Evolutionary conservation across 1,139 yeast genomes (phyloP), one percentile per base, ranked within the genome.

Genomic region (Hyphopichia burtonii): DNA sequence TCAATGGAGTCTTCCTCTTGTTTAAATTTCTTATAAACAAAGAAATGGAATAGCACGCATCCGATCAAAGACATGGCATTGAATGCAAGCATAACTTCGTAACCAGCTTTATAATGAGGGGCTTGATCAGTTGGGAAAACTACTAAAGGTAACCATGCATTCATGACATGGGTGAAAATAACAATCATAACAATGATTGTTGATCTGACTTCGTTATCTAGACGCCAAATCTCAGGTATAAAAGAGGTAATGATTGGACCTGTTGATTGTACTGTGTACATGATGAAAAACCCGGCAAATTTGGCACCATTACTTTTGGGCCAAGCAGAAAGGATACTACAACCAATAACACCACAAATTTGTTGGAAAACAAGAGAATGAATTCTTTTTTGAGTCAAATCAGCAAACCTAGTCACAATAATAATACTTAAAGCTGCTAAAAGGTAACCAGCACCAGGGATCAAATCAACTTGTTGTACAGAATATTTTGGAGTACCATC

Each of bases 361-460:
- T 77, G 82, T 1, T 80, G 68, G 20, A 68, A 56, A 16, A 67
- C 48, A 40, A 77, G 66, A 4, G 79, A 78, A 40, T 65, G 68
- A 69, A 75, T 70, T 44, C 82, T 61, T 25, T 72, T 65, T 15
- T 66, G 67, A 35, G 71, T 61, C 33, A 74, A 55, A 56, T 80
- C 65, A 27, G 54, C 47, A 42, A 49, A 46, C 45, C 80, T 68
- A 11, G 69, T 59, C 15, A 71, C 43, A n/a, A 66, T 49, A 39
- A 78, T 57, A 23, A 71, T 59, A 40, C 78, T 66, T 12, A 76
- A 56, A 31, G 51, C 49, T 34, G 58, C 49, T 45, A 77, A 73
- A 28, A 71, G 53, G 46, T 66, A 59, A 2, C 67, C 66, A 5
- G 37, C 40, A 5, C 27, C 32, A 15, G 40, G 38, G 11, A 36